Evolutionary conservation across 176 grass and related monocot genomes (phyloP).

Genomic region (Pontederia paniculata): DNA sequence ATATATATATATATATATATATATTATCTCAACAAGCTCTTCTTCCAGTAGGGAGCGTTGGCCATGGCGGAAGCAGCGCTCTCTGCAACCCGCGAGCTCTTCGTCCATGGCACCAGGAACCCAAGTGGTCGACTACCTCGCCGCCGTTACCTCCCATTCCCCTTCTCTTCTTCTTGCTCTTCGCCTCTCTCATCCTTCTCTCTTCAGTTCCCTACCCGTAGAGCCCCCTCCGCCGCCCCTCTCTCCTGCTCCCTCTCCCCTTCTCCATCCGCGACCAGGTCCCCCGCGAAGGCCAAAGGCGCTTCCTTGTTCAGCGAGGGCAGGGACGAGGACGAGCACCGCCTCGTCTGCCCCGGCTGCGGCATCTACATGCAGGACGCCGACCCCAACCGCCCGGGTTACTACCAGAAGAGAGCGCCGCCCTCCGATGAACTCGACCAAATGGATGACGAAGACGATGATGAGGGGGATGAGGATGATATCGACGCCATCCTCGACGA

Average conservation of each 20-base stretch:
- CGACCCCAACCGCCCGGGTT: constrained; percentile 66
- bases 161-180: constrained; percentile 8
- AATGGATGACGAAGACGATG: constrained; percentile 30
- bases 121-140: background rate
- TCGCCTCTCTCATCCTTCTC: background rate
- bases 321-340: constrained; percentile 29
- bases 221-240: background rate
- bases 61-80: background rate
- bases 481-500: constrained; percentile 1
- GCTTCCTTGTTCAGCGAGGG: constrained; percentile 29
- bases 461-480: background rate
- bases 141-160: constrained; percentile 8
- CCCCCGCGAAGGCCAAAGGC: constrained; percentile 1
- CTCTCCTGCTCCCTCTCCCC: constrained; percentile 15
- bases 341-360: constrained; percentile 58
- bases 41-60: too few relatives aligned
- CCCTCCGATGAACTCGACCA: constrained; percentile 38
- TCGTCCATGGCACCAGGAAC: background rate
- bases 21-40: too few relatives aligned
- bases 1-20: background rate
- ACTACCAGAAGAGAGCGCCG: constrained; percentile 44
- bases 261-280: constrained; percentile 6
- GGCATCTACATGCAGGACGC: constrained; percentile 89
- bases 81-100: constrained; percentile 1
- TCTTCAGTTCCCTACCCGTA: constrained; percentile 11